Base-by-base conservation (phyloP, 2,329 filamentous ascomycete species). In the Cladosporium halotolerans region DNA sequence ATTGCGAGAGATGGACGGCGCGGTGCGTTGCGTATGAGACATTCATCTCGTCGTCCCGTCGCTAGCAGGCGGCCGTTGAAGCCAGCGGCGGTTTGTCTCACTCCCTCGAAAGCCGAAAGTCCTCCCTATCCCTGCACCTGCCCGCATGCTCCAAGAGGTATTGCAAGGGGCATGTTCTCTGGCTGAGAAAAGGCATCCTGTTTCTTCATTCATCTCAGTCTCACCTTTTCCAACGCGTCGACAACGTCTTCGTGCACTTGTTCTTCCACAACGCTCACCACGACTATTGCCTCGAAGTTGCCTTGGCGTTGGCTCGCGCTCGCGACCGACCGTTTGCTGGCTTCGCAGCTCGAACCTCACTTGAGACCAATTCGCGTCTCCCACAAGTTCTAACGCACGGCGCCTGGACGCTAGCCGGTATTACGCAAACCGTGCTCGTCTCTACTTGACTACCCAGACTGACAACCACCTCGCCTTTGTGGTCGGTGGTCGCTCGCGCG, bases 101-200 rank as follows among this genome's bases (percentile, higher is more conserved):
- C 48, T 11, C 32, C 28, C 48, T 16, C 48, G 13, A 33, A 18
- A 14, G 40, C 44, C 39, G 39, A 44, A 44, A 51, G 32, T 43
- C 13, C 48, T 51, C 48, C 48, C 48, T 51, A 51, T 51, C 48
- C 48, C 48, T 51, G 48, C 40, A 51, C 48, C 31, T 10, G 32
- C 14, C 39, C 31, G 40, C 40, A 51, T 44, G 32, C 48, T 31
- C 44, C 32, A 51, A 51, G 48, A 51, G 23, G 13, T 28, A 42
- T 18, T 44, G 39, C 48, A 51, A 51, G 48, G 48, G 40, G 48
- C 32, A 6, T 16, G 10, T 34, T 43, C 28, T 50, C 34, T 50
- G 13, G 18, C n/a, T n/a, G 41, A n/a, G 38, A 49, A 28, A 41
- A 41, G 33, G 46, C 45, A 11, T 33, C 33, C 41, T n/a, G 19